A percentile compares a stretch with the other conserved stretches of the same genome.
Evolutionary conservation across 2,329 filamentous ascomycete species (phyloP).

Genomic region (Aspergillus calidoustus): DNA sequence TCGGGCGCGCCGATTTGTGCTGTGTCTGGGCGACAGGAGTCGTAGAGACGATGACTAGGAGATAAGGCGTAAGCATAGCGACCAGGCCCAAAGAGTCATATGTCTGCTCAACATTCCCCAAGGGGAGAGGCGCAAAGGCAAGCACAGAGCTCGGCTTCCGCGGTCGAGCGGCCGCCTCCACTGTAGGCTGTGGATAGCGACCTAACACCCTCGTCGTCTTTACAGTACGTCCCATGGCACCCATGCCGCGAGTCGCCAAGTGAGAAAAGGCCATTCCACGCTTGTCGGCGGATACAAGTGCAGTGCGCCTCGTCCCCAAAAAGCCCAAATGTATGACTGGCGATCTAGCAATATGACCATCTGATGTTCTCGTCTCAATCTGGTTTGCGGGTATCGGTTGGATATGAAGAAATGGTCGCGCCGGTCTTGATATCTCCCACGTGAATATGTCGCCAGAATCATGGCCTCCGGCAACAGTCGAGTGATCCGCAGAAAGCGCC

Average conservation of each 20-base stretch:
- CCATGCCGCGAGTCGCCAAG: conserved; percentile 87
- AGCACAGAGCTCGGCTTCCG: conserved; percentile 93
- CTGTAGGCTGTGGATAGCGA: conserved; percentile 75
- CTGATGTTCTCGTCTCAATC: conserved; percentile 66
- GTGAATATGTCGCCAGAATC: conserved; percentile 91
- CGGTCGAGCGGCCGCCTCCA: conserved; percentile 64
- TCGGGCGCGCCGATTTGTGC: conserved; percentile 88
- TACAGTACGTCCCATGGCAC: conserved; percentile 80
- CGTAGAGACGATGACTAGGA: conserved; percentile 95
- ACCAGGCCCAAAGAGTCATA: conserved; percentile 89
- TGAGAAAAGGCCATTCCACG: conserved; percentile 98
- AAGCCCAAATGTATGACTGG: conserved; percentile 92
- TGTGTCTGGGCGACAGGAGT: conserved; percentile 96
- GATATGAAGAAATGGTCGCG: conserved; percentile 86
- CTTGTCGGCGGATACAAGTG: conserved; percentile 92
- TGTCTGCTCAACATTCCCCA: conserved; percentile 90
- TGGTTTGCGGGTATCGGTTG: conserved; percentile 72
- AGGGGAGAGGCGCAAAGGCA: conserved; percentile 84
- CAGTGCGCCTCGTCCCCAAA: conserved; percentile 88
- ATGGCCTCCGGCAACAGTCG: conserved; percentile 88
- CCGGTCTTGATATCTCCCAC: conserved; percentile 86
- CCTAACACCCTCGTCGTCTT: conserved; percentile 91
- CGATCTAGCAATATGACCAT: conserved; percentile 80
- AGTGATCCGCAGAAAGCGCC: conserved; percentile 91
- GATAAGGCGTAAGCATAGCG: conserved; percentile 92